Evolutionary conservation across 1,284 basidiomycete genomes (phyloP), one percentile per base, ranked within the genome.

Genomic region (Ganoderma boninense): DNA sequence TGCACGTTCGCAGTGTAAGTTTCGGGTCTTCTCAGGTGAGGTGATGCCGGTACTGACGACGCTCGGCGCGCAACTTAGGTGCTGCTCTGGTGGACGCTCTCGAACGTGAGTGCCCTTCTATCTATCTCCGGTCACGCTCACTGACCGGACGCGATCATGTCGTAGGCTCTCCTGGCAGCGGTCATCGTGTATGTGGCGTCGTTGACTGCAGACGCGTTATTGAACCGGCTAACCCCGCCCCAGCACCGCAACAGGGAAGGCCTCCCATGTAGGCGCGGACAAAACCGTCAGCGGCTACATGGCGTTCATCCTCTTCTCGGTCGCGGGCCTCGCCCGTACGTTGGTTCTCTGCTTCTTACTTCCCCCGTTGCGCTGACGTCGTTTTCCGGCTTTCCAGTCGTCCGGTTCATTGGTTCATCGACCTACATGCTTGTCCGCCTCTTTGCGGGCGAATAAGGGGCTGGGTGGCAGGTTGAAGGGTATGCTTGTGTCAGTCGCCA

Each of bases 311-410:
- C 81, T 96, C 66, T 94, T 90, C 80, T 95, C 94, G 2, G 95
- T 97, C 54, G 94, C 95, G 2, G 92, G 93, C 18, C 87, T 97
- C 60, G 94, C 95, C 20, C 86, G 95, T 96, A 77, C 81, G 94
- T 89, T 7, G 14, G 57, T 18, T 43, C 43, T 1, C 66, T 67
- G 64, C n/a, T 32, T 54, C 63, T 40, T 18, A 56, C 40, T 44
- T 23, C 42, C 63, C 23, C 54, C 29, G 43, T 29, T 11, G 43
- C 62, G 35, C 62, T 67, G 54, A 64, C 68, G 59, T 56, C 57
- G 40, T 60, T 59, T 64, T 62, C 13, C 49, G 23, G 23, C 73
- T 1, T 57, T 57, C 54, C 18, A 95, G 94, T 95, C 67, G 84
- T 96, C 72, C 89, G 95, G 8, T 97, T 97, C 81, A 74, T 95